These are phyloP conservation scores for Penicillium egyptiacum DNA, from an alignment of 495 filamentous ascomycete genomes.

Conservation along the genomic window DNA sequence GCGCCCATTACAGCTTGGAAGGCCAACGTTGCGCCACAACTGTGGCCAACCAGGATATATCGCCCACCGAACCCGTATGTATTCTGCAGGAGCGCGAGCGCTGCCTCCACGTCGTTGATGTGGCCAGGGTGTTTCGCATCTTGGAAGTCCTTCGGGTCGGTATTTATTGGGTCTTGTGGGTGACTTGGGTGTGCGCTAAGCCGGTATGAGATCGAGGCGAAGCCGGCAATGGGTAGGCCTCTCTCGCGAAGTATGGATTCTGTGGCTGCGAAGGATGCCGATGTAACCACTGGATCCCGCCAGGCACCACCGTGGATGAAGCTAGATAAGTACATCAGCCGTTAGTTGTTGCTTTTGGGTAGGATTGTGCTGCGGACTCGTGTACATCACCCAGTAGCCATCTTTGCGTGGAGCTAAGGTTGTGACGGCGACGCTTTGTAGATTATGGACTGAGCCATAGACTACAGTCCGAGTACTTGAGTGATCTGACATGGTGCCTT, in stretches of 20 bases:
- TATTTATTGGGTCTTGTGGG: slow-evolving; percentile 48
- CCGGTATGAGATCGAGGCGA: slow-evolving; percentile 78
- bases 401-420: slow-evolving; percentile 23
- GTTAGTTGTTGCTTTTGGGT: slow-evolving; percentile 3
- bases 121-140: slow-evolving; percentile 70
- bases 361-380: slow-evolving; percentile 1
- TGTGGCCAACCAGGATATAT: slow-evolving; percentile 75
- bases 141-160: slow-evolving; percentile 38
- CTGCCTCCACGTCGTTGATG: slow-evolving; percentile 65
- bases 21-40: slow-evolving; percentile 70
- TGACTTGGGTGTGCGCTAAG: slow-evolving; percentile 69
- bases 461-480: slow-evolving; percentile 25
- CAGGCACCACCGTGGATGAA: slow-evolving; percentile 91
- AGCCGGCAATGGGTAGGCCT: slow-evolving; percentile 51
- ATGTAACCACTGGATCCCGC: slow-evolving; percentile 68
- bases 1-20: slow-evolving; percentile 64
- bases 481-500: slow-evolving; percentile 15
- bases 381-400: slow-evolving; percentile 51
- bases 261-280: slow-evolving; percentile 49
- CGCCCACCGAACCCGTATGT: slow-evolving; percentile 48
- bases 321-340: slow-evolving; percentile 32
- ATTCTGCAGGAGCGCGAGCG: slow-evolving; percentile 59
- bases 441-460: slow-evolving; percentile 32
- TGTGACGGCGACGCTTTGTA: slow-evolving; percentile 38
- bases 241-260: slow-evolving; percentile 44